Evolutionary conservation across 1,284 basidiomycete species (phyloP), one percentile per base, ranked within the genome.

Genomic region (Irpex rosettiformis): DNA sequence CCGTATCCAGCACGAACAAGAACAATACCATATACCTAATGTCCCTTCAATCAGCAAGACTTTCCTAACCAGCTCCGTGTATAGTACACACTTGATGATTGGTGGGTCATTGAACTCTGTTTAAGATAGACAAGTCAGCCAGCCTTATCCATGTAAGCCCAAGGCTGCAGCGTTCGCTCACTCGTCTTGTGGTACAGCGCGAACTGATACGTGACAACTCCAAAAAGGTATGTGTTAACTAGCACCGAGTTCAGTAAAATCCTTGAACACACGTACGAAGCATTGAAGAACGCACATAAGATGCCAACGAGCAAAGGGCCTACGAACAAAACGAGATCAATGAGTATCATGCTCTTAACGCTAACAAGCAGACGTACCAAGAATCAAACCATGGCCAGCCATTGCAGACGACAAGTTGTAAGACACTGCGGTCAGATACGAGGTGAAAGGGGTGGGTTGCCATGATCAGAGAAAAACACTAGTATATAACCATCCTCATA

Each of bases 181-280:
- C 79, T 73, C 0, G 72, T 67, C 52, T 69, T 73, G 54, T 73
- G 69, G 61, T 82, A 82, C 0, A 69, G 66, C 16, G 74, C 71
- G 58, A 81, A 82, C 61, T 82, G 80, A 63, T 76, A 79, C 1
- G 72, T 73, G 61, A 79, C 80, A 27, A 82, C 69, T 1, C 80
- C 80, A 65, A 78, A 82, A 7, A 82, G 69, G 60, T 75, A 82
- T 3, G 80, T 82, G 60, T 82, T 82, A 62, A 81, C 79, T 80
- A 58, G n/a, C 11, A 16, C 11, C 11, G 33, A 11, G 21, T 13
- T 16, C 28, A n/a, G 48, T 18, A 47, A 24, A 4, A 2, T 8
- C 2, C 7, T 13, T 3, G 13, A 25, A 16, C 8, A n/a, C 11
- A n/a, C n/a, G n/a, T n/a, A n/a, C n/a, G n/a, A n/a, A n/a, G n/a